Conservation (phyloP, 345 rosid genomes). For the Anastatica hierochuntica region DNA sequence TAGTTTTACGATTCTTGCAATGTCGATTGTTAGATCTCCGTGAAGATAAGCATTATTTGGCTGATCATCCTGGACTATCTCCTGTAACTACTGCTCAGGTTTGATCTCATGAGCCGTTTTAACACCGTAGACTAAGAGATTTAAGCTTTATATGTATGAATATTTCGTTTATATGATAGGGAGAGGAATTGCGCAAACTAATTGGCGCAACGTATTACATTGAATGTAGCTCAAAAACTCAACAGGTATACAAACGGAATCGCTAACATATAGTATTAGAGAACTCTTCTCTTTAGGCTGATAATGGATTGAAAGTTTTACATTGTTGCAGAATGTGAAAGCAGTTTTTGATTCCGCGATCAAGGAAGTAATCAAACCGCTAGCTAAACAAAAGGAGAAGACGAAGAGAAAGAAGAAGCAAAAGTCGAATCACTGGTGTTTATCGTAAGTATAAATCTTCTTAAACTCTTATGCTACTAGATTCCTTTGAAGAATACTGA, state of each 20-base stretch:
- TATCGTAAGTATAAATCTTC: slow-evolving; percentile 45
- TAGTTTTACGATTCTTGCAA: slow-evolving; percentile 18
- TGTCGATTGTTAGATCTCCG: slow-evolving; percentile 69
- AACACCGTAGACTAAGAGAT: neutral
- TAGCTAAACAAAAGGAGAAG: slow-evolving; percentile 67
- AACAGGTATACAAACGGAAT: slow-evolving; percentile 51
- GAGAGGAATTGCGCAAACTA: slow-evolving; percentile 91
- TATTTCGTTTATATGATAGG: no score
- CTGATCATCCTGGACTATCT: slow-evolving; percentile 89
- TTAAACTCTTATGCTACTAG: slow-evolving; percentile 12
- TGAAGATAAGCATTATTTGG: slow-evolving; percentile 84
- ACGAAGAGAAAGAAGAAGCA: slow-evolving; percentile 34
- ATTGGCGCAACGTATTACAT: slow-evolving; percentile 87
- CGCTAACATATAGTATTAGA: neutral
- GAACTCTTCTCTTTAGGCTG: neutral
- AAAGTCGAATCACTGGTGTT: slow-evolving; percentile 56
- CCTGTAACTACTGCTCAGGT: slow-evolving; percentile 95
- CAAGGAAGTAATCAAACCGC: slow-evolving; percentile 82
- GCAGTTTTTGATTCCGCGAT: slow-evolving; percentile 94
- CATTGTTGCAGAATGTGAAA: slow-evolving; percentile 68
- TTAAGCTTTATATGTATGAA: no score
- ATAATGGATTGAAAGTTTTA: neutral
- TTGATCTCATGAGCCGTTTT: slow-evolving; percentile 7
- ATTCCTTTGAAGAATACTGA: slow-evolving; percentile 3
- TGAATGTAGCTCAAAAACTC: slow-evolving; percentile 99